Conservation (phyloP, 768 basidiomycete species). For the Agaricus bisporus region DNA sequence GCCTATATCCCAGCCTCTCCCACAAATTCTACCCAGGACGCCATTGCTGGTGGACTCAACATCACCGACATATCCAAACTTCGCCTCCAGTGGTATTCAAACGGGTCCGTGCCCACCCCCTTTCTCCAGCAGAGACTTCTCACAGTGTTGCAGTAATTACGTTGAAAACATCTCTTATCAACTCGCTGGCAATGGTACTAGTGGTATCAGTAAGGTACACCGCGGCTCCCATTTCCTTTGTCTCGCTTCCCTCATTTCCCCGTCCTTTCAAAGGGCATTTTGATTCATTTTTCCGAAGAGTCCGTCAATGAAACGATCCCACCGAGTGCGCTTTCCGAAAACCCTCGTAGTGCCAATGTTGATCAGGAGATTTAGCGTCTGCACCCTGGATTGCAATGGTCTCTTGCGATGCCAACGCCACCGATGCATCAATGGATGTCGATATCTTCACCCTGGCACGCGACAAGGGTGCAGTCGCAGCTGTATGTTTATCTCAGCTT, state of each 20-base stretch:
- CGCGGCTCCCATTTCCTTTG: not conserved
- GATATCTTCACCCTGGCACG: conserved; percentile 84
- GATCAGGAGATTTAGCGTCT: conserved; percentile 33
- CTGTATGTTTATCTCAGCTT: conserved; percentile 39
- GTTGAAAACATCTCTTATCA: conserved; percentile 54
- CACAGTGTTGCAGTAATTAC: conserved; percentile 33
- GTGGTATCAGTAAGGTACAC: conserved; percentile 49
- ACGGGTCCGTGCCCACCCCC: conserved; percentile 31
- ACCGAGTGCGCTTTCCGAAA: conserved; percentile 30
- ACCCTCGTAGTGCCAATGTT: conserved; percentile 5
- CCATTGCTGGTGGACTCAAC: conserved; percentile 39
- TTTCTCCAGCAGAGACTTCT: not conserved
- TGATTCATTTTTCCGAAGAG: conserved; percentile 80
- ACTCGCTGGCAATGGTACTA: conserved; percentile 42
- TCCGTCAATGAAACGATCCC: conserved; percentile 40
- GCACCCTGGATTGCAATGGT: conserved; percentile 93
- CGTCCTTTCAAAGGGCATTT: conserved; percentile 50
- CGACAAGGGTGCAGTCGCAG: conserved; percentile 74
- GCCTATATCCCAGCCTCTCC: conserved; percentile 69
- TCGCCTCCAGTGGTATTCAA: conserved; percentile 52
- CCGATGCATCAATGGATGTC: conserved; percentile 46
- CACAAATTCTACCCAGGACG: conserved; percentile 54
- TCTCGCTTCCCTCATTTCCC: conserved; percentile 7
- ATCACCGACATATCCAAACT: conserved; percentile 54
- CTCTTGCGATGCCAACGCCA: conserved; percentile 75